phyloP scores from a whole-genome alignment of 371 early-diverging fungal genomes.

The Catenaria anguillulae region DNA sequence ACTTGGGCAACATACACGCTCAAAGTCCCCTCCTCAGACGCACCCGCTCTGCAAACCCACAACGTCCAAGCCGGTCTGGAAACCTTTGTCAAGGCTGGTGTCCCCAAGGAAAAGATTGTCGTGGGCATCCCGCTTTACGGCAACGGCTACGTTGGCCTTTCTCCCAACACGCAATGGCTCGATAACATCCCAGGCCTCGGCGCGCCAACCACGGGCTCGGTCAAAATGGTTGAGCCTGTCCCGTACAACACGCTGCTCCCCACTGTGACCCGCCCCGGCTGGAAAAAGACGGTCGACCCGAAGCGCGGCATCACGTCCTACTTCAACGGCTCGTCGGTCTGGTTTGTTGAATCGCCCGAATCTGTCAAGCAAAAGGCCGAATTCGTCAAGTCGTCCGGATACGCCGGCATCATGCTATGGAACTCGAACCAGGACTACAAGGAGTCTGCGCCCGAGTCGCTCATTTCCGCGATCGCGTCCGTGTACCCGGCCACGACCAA shows the following conservation, averaged over 20 bases:
- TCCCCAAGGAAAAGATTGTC: neutral
- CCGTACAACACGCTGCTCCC: conserved; percentile 1
- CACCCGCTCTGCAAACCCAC: neutral
- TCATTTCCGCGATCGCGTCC: neutral
- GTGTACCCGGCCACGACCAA: conserved; percentile 1
- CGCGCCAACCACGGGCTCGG: neutral
- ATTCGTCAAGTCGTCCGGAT: neutral
- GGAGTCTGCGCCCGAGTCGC: neutral
- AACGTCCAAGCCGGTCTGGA: neutral
- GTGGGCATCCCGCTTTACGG: conserved; percentile 6
- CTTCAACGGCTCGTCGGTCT: neutral
- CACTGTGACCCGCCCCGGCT: neutral
- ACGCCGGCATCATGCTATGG: conserved; percentile 7
- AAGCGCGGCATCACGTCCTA: neutral
- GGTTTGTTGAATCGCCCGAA: neutral
- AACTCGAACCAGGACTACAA: conserved; percentile 6
- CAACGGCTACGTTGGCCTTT: neutral
- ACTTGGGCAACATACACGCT: neutral
- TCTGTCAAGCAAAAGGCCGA: neutral
- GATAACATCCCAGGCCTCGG: conserved; percentile 4
- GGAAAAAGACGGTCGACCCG: neutral
- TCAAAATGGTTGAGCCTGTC: neutral
- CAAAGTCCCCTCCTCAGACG: neutral
- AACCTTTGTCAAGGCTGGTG: neutral
- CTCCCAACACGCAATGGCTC: neutral